phyloP scores from a whole-genome alignment of 169 alveolate species.

The Ichthyophthirius multifiliis region DNA sequence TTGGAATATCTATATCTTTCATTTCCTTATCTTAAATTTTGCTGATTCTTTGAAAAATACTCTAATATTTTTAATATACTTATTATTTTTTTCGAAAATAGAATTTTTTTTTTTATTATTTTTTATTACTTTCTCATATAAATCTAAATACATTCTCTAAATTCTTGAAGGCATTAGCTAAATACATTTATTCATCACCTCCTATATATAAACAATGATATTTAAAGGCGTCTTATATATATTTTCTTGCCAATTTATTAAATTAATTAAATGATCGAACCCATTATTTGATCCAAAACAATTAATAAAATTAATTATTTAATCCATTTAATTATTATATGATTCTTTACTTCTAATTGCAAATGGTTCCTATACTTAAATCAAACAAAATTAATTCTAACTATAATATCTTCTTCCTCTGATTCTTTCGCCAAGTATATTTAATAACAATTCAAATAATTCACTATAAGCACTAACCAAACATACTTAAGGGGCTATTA shows the following conservation, averaged over 20 bases:
- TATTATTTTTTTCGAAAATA: not conserved
- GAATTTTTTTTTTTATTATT: too few relatives aligned
- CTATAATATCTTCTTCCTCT: not conserved
- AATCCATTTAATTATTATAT: not conserved
- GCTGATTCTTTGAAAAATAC: not conserved
- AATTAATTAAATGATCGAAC: not conserved
- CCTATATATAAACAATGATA: not conserved
- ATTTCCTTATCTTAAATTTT: not conserved
- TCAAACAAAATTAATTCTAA: not conserved
- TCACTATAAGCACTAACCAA: slow-evolving; percentile 1
- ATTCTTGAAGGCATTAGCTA: not conserved
- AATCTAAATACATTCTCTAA: not conserved
- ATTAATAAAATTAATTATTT: not conserved
- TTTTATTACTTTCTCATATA: not conserved
- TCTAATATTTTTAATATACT: not conserved
- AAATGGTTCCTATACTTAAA: not conserved
- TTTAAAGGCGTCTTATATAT: not conserved
- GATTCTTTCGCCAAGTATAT: not conserved
- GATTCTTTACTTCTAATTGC: not conserved
- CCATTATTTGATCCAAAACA: not conserved
- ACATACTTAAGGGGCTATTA: not conserved
- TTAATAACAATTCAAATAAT: not conserved
- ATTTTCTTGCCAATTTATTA: not conserved
- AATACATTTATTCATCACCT: not conserved
- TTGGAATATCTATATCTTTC: not conserved